Conservation (phyloP, 345 rosid species). For the Diplotaxis tenuifolia region DNA sequence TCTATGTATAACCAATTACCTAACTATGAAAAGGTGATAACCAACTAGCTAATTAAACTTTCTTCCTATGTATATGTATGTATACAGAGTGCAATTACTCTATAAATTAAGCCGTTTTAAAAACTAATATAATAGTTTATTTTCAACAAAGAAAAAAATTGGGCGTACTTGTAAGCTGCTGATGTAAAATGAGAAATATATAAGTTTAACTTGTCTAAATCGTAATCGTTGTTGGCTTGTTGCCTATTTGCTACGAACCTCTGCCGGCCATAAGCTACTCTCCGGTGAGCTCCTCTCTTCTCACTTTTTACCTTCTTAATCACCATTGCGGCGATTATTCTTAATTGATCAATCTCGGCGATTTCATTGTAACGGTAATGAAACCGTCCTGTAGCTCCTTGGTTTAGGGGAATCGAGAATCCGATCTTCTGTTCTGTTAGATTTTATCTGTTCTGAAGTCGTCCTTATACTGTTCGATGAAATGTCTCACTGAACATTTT, state of each 20-base stretch:
- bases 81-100: too few species aligned
- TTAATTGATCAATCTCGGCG: not conserved
- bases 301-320: not conserved
- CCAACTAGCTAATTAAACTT: too few species aligned
- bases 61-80: too few species aligned
- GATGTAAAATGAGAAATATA: too few species aligned
- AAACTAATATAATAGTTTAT: too few species aligned
- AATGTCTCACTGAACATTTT: constrained; percentile 20
- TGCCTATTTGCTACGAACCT: not conserved
- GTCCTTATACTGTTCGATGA: constrained; percentile 29
- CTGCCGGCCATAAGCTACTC: not conserved
- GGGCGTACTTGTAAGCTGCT: too few species aligned
- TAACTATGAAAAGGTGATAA: too few species aligned
- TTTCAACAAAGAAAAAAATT: too few species aligned
- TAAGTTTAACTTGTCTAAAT: too few species aligned
- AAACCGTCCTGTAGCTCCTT: not conserved
- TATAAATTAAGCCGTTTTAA: too few species aligned
- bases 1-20: too few species aligned
- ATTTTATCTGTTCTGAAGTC: not conserved
- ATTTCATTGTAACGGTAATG: not conserved
- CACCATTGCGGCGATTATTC: not conserved
- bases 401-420: not conserved
- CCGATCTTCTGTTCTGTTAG: not conserved
- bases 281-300: constrained; percentile 20
- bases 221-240: too few species aligned